Conservation (phyloP, 345 rosid genomes). For the Aethionema arabicum region DNA sequence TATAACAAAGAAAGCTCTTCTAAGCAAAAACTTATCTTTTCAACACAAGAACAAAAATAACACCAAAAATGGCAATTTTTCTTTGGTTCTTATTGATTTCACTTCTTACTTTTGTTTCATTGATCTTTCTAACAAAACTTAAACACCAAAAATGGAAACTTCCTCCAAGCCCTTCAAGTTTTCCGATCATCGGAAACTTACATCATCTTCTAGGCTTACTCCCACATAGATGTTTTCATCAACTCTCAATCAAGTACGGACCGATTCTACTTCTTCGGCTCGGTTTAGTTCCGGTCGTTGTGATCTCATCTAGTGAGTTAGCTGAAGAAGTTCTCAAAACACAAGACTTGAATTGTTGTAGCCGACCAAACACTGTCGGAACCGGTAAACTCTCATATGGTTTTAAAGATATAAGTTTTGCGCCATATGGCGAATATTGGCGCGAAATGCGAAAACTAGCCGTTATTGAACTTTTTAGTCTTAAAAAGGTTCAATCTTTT, state of each 20-base stretch:
- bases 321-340: slow-evolving; percentile 70
- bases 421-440: slow-evolving; percentile 37
- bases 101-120: slow-evolving; percentile 37
- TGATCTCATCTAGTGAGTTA: slow-evolving; percentile 57
- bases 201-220: slow-evolving; percentile 32
- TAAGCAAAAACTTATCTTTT: too few species aligned
- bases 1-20: too few species aligned
- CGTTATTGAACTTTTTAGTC: slow-evolving; percentile 14
- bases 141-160: slow-evolving; percentile 26
- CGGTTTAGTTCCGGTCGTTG: slow-evolving; percentile 53
- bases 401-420: slow-evolving; percentile 31
- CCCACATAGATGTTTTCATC: slow-evolving; percentile 63
- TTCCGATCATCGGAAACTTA: slow-evolving; percentile 65
- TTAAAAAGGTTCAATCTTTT: slow-evolving; percentile 18
- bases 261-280: slow-evolving; percentile 55
- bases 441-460: slow-evolving; percentile 33
- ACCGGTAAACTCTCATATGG: slow-evolving; percentile 22
- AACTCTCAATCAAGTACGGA: slow-evolving; percentile 52
- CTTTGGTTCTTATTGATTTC: slow-evolving; percentile 42
- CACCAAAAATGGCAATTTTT: slow-evolving; percentile 7
- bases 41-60: background rate
- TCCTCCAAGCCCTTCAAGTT: slow-evolving; percentile 51
- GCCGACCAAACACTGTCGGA: slow-evolving; percentile 37
- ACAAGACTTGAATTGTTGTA: slow-evolving; percentile 48
- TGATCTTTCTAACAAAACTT: slow-evolving; percentile 24